phyloP scores from a whole-genome alignment of 2,329 filamentous ascomycete species.

The Stagonosporopsis vannaccii region DNA sequence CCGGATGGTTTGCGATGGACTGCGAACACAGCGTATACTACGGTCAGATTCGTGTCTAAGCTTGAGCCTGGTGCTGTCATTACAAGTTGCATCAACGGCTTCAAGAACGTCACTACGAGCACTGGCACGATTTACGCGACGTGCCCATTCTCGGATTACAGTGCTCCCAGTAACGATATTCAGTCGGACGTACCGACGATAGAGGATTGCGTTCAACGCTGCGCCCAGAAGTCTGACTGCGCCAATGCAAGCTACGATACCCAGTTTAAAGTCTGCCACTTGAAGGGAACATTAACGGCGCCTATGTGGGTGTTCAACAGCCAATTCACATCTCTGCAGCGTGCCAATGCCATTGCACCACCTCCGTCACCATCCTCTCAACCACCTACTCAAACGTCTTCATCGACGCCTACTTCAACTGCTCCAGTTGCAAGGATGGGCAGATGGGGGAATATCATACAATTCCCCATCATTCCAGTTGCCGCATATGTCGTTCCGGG shows the following conservation, averaged over 20 bases:
- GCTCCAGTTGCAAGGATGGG: not conserved
- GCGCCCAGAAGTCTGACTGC: not conserved
- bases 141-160: not conserved
- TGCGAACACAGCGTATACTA: not conserved
- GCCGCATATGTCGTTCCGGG: slow-evolving; percentile 31
- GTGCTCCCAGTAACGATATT: not conserved
- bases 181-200: not conserved
- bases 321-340: not conserved
- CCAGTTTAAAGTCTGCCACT: not conserved
- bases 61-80: not conserved
- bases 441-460: slow-evolving; percentile 21
- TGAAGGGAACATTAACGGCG: not conserved
- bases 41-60: not conserved
- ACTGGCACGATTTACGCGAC: not conserved
- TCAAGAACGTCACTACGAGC: not conserved
- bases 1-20: not conserved
- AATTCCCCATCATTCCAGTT: slow-evolving; percentile 31
- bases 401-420: not conserved
- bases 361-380: not conserved
- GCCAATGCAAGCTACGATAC: not conserved
- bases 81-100: not conserved
- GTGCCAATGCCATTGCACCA: not conserved
- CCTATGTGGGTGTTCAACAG: not conserved
- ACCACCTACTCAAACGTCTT: no score
- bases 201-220: not conserved